Percentiles rank a stretch among this genome's conserved stretches.
Conservation (phyloP, 768 basidiomycete species). For the Tephrocybe sp. region DNA sequence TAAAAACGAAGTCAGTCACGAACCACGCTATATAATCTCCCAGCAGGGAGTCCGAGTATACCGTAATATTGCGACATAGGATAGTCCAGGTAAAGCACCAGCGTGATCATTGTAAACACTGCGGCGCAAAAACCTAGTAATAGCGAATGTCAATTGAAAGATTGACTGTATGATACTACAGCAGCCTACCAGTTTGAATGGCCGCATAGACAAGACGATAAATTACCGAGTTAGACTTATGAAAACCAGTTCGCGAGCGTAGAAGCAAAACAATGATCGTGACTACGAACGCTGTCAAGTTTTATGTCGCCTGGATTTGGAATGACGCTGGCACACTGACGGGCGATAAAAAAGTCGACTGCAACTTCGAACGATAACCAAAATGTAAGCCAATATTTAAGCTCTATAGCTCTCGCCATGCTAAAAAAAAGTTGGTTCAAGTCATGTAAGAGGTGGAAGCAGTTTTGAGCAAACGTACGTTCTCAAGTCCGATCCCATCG, state of each 20-base stretch:
- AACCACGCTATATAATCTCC: neutral
- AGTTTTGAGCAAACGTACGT: neutral
- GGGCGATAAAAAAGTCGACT: neutral
- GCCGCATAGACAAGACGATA: neutral
- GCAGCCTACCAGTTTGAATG: constrained; percentile 2
- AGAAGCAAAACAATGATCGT: neutral
- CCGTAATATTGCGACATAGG: neutral
- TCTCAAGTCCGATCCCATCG: neutral
- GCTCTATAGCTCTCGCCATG: neutral
- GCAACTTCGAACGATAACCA: neutral
- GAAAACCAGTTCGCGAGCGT: neutral
- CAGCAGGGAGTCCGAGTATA: neutral
- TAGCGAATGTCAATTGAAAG: neutral
- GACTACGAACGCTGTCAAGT: neutral
- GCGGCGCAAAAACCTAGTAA: neutral
- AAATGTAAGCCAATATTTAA: neutral
- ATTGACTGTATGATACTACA: neutral
- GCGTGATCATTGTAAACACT: neutral
- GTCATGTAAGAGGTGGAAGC: neutral
- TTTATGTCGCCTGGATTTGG: neutral
- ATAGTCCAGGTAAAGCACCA: neutral
- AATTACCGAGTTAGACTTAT: neutral
- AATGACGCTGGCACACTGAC: neutral
- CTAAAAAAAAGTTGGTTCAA: neutral
- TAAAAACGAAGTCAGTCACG: neutral